A percentile compares a stretch with the other conserved stretches of the same genome.
Conservation (phyloP, 2,329 filamentous ascomycete genomes). For the Taxawa tesnikishii region DNA sequence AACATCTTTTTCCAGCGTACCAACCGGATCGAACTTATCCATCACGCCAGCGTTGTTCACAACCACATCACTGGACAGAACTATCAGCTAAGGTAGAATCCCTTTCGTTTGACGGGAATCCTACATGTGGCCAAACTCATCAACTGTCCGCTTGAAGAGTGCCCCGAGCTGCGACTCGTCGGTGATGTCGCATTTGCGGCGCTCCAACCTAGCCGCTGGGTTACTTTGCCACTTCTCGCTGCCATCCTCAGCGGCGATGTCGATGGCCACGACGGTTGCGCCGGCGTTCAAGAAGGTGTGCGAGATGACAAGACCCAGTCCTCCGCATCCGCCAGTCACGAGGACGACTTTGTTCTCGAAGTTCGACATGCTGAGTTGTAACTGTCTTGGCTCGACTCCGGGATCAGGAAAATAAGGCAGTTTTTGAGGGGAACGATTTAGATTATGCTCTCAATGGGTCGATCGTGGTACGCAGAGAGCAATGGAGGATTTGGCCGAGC, state of each 20-base stretch:
- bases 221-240: too few species aligned
- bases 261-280: conserved; percentile 22
- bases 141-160: conserved; percentile 23
- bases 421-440: too few species aligned
- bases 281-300: conserved; percentile 19
- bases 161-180: conserved; percentile 20
- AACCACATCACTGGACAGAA: too few species aligned
- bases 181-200: conserved; percentile 26
- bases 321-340: conserved; percentile 20
- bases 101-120: too few species aligned
- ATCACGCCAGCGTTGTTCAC: conserved; percentile 38
- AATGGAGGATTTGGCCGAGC: too few species aligned
- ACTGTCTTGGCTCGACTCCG: too few species aligned
- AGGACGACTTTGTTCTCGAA: conserved; percentile 17
- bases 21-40: conserved; percentile 43
- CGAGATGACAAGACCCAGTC: conserved; percentile 20
- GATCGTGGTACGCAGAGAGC: too few species aligned
- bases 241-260: conserved; percentile 22
- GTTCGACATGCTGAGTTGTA: neutral
- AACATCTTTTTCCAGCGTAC: conserved; percentile 28
- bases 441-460: too few species aligned
- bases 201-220: conserved; percentile 16
- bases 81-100: too few species aligned
- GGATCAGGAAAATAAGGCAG: too few species aligned
- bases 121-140: conserved; percentile 32